phyloP scores from a whole-genome alignment of 2,329 filamentous ascomycete species.

The Alternaria dauci region DNA sequence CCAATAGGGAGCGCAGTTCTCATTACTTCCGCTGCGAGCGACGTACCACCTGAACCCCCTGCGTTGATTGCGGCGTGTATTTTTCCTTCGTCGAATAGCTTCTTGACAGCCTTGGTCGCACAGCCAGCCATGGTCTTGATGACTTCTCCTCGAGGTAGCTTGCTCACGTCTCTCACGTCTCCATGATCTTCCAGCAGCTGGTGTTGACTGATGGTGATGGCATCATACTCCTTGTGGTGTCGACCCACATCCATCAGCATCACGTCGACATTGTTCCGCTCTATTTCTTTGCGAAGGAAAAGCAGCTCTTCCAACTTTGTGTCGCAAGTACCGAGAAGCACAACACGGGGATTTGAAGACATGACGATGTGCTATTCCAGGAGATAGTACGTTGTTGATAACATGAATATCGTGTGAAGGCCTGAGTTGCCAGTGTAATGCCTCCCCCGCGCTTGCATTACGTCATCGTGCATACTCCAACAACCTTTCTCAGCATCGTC shows the following conservation, averaged over 20 bases:
- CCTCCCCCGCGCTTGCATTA: constrained; percentile 11
- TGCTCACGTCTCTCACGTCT: constrained; percentile 42
- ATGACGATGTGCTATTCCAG: constrained; percentile 5
- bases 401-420: not conserved
- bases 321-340: constrained; percentile 70
- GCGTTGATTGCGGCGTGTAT: constrained; percentile 67
- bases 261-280: constrained; percentile 46
- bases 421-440: not conserved
- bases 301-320: constrained; percentile 69
- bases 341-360: constrained; percentile 48
- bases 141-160: constrained; percentile 62
- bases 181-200: constrained; percentile 51
- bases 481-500: not conserved
- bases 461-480: constrained; percentile 18
- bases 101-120: constrained; percentile 55
- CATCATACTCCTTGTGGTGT: constrained; percentile 50
- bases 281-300: constrained; percentile 61
- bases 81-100: constrained; percentile 47
- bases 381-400: not conserved
- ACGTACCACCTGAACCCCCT: constrained; percentile 71
- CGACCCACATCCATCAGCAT: constrained; percentile 67
- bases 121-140: constrained; percentile 64
- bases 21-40: constrained; percentile 69
- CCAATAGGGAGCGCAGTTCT: constrained; percentile 67
- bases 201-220: constrained; percentile 58